Conservation (phyloP, 1,139 yeast genomes). For the Geotrichum fermentans region DNA sequence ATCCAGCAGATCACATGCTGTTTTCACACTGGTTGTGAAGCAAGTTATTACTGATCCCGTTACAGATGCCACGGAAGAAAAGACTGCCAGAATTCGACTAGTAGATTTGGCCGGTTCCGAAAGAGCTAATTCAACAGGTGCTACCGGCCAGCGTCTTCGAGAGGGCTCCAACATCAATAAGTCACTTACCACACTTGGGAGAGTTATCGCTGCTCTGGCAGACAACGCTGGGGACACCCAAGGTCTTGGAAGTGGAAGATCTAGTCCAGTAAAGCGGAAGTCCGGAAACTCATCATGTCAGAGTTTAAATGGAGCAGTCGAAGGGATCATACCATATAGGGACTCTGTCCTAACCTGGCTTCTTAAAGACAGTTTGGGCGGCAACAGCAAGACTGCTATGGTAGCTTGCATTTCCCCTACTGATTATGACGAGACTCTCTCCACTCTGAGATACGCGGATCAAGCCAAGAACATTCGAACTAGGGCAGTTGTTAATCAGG, state of each 20-base stretch:
- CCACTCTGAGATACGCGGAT: constrained; percentile 70
- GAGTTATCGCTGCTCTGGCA: constrained; percentile 63
- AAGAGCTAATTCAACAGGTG: constrained; percentile 57
- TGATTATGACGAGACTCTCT: constrained; percentile 67
- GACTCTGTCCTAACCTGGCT: constrained; percentile 71
- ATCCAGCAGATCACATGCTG: constrained; percentile 78
- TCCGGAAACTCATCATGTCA: constrained; percentile 21
- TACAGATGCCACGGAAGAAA: constrained; percentile 50
- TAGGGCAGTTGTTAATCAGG: constrained; percentile 50
- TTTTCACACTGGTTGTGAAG: constrained; percentile 55
- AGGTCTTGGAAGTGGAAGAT: background rate
- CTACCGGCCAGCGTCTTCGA: constrained; percentile 58
- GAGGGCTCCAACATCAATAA: constrained; percentile 76
- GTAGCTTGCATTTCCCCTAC: constrained; percentile 71
- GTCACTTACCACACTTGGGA: constrained; percentile 68
- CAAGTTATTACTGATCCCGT: constrained; percentile 49
- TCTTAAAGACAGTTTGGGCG: constrained; percentile 65
- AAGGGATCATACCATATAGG: constrained; percentile 58
- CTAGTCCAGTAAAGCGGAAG: constrained; percentile 10
- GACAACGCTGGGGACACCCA: constrained; percentile 30
- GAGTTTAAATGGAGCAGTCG: constrained; percentile 17
- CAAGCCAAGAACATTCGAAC: constrained; percentile 68
- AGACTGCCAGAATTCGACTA: constrained; percentile 58
- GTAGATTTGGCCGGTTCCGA: constrained; percentile 86
- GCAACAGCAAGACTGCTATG: constrained; percentile 73